Percentiles rank a stretch among this genome's conserved stretches.
These are phyloP conservation scores for Colletotrichum incanum DNA, from an alignment of 2,329 filamentous ascomycete genomes.

Conservation along the genomic window DNA sequence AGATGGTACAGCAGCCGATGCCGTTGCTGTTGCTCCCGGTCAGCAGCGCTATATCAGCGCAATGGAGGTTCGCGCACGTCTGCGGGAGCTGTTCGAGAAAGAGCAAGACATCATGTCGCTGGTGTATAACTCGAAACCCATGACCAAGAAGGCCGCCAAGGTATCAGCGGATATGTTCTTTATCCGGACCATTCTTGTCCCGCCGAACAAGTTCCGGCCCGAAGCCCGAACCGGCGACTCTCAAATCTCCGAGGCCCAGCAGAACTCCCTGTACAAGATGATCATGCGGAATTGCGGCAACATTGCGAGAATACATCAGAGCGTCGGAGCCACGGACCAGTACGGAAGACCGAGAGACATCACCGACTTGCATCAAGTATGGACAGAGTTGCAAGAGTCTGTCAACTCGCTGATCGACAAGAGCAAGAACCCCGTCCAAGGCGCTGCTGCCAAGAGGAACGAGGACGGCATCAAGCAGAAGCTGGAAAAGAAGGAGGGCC, in stretches of 20 bases:
- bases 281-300: conserved; percentile 83
- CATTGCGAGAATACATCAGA: conserved; percentile 80
- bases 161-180: conserved; percentile 96
- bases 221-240: conserved; percentile 86
- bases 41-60: conserved; percentile 84
- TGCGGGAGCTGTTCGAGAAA: conserved; percentile 86
- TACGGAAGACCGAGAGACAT: conserved; percentile 70
- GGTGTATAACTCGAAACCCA: conserved; percentile 85
- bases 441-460: conserved; percentile 81
- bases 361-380: conserved; percentile 84
- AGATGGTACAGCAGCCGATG: conserved; percentile 53
- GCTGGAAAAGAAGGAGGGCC: conserved; percentile 97
- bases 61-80: conserved; percentile 84
- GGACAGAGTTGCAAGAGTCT: conserved; percentile 86
- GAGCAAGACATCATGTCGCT: conserved; percentile 88
- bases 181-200: conserved; percentile 86
- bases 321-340: conserved; percentile 58
- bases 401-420: conserved; percentile 96
- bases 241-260: conserved; percentile 88
- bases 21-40: conserved; percentile 51
- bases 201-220: conserved; percentile 92
- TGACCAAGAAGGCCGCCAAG: conserved; percentile 67
- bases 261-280: conserved; percentile 89
- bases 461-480: conserved; percentile 98
- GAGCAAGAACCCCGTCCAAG: conserved; percentile 86